These are phyloP conservation scores for Camellia granthamiana DNA, from an alignment of 148 eudicot genomes.

Conservation along the genomic window DNA sequence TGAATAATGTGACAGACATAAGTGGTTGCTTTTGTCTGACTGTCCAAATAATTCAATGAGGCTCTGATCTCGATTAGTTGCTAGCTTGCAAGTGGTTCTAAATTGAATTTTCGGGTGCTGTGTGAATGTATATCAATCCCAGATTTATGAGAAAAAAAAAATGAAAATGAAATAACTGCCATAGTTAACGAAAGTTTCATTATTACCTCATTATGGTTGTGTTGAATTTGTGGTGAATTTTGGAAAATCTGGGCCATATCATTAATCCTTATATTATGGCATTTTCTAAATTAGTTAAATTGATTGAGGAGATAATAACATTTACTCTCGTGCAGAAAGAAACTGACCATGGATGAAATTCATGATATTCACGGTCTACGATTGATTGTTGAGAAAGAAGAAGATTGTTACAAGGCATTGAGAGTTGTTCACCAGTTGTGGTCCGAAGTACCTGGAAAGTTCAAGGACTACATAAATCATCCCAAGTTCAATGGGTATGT, in stretches of 20 bases:
- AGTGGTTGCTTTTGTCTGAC: not conserved
- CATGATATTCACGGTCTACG: slow-evolving; percentile 93
- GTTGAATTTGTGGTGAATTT: not conserved
- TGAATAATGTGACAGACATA: not conserved
- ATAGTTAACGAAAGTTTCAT: not conserved
- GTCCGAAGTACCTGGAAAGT: slow-evolving; percentile 85
- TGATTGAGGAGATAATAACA: not conserved
- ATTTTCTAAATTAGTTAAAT: not conserved
- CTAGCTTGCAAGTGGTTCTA: not conserved
- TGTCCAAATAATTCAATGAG: not conserved
- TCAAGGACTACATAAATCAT: slow-evolving; percentile 75
- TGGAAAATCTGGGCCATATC: not conserved
- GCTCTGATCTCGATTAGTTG: not conserved
- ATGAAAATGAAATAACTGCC: too few relatives aligned
- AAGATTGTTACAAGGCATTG: slow-evolving; percentile 84
- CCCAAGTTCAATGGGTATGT: slow-evolving; percentile 92
- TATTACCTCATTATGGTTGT: not conserved
- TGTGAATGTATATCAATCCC: not conserved
- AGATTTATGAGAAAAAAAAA: not conserved
- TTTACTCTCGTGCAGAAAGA: slow-evolving; percentile 53
- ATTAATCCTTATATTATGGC: not conserved
- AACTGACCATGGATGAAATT: slow-evolving; percentile 72
- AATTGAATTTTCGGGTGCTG: not conserved
- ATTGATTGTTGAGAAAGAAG: slow-evolving; percentile 83
- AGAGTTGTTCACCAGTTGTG: slow-evolving; percentile 70